phyloP scores from a whole-genome alignment of 1,139 yeast genomes.

The Blastobotrys serpentis region DNA sequence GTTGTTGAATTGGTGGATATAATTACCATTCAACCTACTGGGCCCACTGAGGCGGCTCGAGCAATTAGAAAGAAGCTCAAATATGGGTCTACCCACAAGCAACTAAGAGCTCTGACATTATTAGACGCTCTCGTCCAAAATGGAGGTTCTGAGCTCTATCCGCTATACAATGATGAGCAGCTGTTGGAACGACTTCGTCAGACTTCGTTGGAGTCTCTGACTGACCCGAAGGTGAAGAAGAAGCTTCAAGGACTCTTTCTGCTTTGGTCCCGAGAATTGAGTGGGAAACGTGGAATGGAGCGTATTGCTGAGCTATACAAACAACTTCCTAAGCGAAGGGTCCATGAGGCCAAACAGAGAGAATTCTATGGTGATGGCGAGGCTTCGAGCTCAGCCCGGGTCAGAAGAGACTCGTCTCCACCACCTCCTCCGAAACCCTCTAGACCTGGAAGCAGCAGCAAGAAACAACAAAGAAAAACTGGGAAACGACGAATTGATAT shows the following conservation, averaged over 20 bases:
- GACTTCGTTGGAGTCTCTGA: conserved; percentile 46
- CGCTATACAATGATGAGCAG: conserved; percentile 68
- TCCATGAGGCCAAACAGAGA: conserved; percentile 43
- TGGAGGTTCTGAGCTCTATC: conserved; percentile 39
- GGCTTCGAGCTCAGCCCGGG: conserved; percentile 15
- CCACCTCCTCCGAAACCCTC: conserved; percentile 11
- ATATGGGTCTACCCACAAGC: conserved; percentile 68
- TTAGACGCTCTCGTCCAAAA: conserved; percentile 76
- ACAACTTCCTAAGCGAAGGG: conserved; percentile 37
- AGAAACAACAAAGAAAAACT: conserved; percentile 13
- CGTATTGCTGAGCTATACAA: conserved; percentile 52
- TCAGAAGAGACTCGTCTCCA: conserved; percentile 5
- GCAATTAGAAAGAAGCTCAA: conserved; percentile 85
- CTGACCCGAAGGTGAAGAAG: conserved; percentile 49
- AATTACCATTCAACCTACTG: conserved; percentile 45
- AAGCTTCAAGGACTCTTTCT: conserved; percentile 51
- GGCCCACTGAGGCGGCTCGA: conserved; percentile 83
- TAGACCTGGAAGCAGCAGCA: conserved; percentile 18
- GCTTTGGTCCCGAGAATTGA: conserved; percentile 63
- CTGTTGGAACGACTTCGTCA: conserved; percentile 64
- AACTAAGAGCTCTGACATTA: conserved; percentile 62
- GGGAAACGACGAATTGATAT: conserved; percentile 46
- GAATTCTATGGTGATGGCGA: conserved; percentile 25
- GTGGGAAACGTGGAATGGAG: conserved; percentile 50
- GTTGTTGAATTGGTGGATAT: conserved; percentile 48